Conservation (phyloP, 768 basidiomycete genomes). For the Kondoa subrosea region DNA sequence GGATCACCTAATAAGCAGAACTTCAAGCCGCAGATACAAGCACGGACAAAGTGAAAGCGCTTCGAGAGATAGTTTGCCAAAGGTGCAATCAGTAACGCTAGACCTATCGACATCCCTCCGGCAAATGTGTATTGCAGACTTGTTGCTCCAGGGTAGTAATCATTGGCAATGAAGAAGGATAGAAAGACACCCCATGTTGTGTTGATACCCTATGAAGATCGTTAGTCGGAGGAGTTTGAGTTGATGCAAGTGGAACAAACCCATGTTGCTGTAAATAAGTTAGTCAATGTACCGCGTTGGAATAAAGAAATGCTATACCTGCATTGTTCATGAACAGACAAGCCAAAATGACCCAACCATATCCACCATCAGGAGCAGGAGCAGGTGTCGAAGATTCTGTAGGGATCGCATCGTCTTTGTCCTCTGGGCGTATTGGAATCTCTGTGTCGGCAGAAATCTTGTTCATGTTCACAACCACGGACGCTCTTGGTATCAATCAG, state of each 20-base stretch:
- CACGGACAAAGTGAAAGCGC: slow-evolving; percentile 16
- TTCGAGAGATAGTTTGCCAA: slow-evolving; percentile 25
- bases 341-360: slow-evolving; percentile 31
- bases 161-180: slow-evolving; percentile 16
- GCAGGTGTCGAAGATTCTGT: too few species aligned
- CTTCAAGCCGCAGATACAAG: too few species aligned
- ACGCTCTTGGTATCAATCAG: too few species aligned
- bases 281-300: not conserved
- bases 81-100: slow-evolving; percentile 24
- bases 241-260: too few species aligned
- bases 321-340: slow-evolving; percentile 28
- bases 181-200: not conserved
- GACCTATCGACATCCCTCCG: slow-evolving; percentile 23
- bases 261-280: not conserved
- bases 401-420: too few species aligned
- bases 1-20: too few species aligned
- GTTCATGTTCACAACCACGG: too few species aligned
- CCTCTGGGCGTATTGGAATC: too few species aligned
- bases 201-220: too few species aligned
- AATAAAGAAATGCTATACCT: slow-evolving; percentile 28
- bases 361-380: slow-evolving; percentile 31
- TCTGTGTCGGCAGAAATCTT: too few species aligned
- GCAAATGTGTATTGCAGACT: slow-evolving; percentile 25
- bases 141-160: slow-evolving; percentile 25
- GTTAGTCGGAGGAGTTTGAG: too few species aligned